Evolutionary conservation across 2,329 filamentous ascomycete genomes (phyloP), one percentile per base, ranked within the genome.

Genomic region (Trichoderma citrinoviride): DNA sequence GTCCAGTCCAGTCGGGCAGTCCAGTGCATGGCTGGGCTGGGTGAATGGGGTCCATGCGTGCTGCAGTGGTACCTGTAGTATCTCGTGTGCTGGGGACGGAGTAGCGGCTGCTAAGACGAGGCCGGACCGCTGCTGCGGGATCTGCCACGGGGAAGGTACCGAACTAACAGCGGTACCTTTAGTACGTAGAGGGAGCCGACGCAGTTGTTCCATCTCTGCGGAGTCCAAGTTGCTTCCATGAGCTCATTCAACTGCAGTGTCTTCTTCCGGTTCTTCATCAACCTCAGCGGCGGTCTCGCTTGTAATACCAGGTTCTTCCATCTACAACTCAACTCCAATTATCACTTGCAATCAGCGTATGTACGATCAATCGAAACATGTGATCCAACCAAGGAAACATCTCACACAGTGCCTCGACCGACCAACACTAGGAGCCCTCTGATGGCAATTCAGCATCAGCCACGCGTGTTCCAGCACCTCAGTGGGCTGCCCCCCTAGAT

Each of bases 391-490:
- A 27, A 21, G 7, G 4, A 19, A 21, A 21, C 8, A 44, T 7
- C 43, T 19, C n/a, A 19, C 49, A 29, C 49, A 52, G n/a, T 33
- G n/a, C 10, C 8, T 2, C 46, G 33, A 33, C 12, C 27, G 1
- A 6, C 44, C 19, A 54, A 17, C 29, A 3, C 29, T 54, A 54
- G n/a, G n/a, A n/a, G 19, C n/a, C 23, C n/a, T 7, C 8, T 17
- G 50, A 40, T 7, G 50, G 50, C 50, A 54, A 21, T 23, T 54
- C 19, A 44, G 33, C 43, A n/a, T 33, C 27, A 46, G 55, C 55
- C 55, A 58, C 55, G 55, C 55, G 29, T 37, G 43, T 23, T 58
- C 54, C 55, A 58, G 25, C 55, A 29, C 27, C 43, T 44, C 55
- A 19, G 7, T 37, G 27, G 21, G 29, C 5, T 12, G 12, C 50